Conservation (phyloP, 768 basidiomycete species). For the Leccinum disarticulatum region DNA sequence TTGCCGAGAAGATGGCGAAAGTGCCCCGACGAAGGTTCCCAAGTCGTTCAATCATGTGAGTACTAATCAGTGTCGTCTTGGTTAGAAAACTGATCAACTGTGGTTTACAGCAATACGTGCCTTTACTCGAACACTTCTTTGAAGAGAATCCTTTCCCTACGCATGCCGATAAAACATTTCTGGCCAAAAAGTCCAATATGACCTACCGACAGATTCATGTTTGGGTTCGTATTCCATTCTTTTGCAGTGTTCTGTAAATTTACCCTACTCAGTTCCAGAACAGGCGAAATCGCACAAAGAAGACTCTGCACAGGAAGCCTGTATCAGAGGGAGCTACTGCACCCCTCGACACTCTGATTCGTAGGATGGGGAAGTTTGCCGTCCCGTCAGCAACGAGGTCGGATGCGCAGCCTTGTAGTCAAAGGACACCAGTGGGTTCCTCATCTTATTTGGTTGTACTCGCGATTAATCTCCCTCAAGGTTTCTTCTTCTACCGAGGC, state of each 20-base stretch:
- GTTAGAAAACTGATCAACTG: background rate
- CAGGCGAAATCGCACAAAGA: conserved; percentile 3
- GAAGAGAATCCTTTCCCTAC: conserved; percentile 1
- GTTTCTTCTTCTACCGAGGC: background rate
- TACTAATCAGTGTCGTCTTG: background rate
- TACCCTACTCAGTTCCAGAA: conserved; percentile 4
- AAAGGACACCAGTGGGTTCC: conserved; percentile 6
- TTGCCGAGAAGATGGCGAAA: background rate
- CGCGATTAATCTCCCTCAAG: background rate
- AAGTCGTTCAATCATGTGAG: background rate
- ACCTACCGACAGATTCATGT: conserved; percentile 7
- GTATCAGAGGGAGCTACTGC: background rate
- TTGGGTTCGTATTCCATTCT: too few relatives aligned
- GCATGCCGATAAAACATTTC: conserved; percentile 1
- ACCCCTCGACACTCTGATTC: background rate
- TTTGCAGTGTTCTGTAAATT: too few relatives aligned
- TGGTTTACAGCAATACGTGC: background rate
- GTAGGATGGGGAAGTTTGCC: conserved; percentile 30
- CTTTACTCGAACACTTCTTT: conserved; percentile 4
- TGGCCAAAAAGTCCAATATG: conserved; percentile 5
- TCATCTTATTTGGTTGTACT: background rate
- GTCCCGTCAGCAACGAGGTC: conserved; percentile 18
- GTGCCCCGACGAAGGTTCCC: background rate
- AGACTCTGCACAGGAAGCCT: background rate
- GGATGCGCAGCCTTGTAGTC: conserved; percentile 1